phyloP scores from a whole-genome alignment of 495 filamentous ascomycete species.

The Penicillium riverlandense region DNA sequence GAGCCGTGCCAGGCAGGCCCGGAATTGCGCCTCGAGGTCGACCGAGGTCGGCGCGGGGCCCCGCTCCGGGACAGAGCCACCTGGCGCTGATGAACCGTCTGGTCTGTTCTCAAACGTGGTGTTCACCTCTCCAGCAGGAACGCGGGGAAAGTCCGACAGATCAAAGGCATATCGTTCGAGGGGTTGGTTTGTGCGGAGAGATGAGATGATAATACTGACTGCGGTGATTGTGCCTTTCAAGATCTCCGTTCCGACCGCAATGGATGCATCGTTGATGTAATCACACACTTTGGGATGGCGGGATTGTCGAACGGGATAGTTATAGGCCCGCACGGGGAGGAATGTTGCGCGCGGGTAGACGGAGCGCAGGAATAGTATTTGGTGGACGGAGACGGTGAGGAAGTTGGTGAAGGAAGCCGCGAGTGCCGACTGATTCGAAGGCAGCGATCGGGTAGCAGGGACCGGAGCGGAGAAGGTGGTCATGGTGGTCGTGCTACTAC shows the following conservation, averaged over 20 bases:
- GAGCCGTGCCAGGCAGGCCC: constrained; percentile 46
- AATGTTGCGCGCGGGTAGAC: constrained; percentile 82
- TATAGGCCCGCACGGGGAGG: constrained; percentile 75
- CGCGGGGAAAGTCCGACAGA: constrained; percentile 63
- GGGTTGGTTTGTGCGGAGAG: constrained; percentile 41
- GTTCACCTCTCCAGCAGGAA: constrained; percentile 43
- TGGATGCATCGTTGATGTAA: constrained; percentile 81
- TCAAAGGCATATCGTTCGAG: constrained; percentile 88
- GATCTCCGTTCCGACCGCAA: constrained; percentile 68
- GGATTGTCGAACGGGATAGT: constrained; percentile 80
- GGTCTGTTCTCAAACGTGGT: constrained; percentile 46
- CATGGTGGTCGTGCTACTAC: constrained; percentile 38
- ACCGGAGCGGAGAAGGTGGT: constrained; percentile 39
- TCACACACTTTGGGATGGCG: constrained; percentile 86
- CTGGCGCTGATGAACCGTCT: constrained; percentile 36
- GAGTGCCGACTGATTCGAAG: constrained; percentile 39
- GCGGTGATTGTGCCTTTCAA: constrained; percentile 60
- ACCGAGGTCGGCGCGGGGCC: constrained; percentile 30
- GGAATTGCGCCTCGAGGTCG: constrained; percentile 69
- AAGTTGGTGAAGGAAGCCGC: constrained; percentile 56
- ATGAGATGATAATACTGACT: constrained; percentile 72
- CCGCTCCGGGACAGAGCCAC: constrained; percentile 26
- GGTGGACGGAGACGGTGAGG: constrained; percentile 84
- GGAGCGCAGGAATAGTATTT: constrained; percentile 78
- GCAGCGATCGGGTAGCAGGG: constrained; percentile 35